Base-by-base conservation (phyloP, 768 basidiomycete genomes). In the Rhodotorula sphaerocarpa region DNA sequence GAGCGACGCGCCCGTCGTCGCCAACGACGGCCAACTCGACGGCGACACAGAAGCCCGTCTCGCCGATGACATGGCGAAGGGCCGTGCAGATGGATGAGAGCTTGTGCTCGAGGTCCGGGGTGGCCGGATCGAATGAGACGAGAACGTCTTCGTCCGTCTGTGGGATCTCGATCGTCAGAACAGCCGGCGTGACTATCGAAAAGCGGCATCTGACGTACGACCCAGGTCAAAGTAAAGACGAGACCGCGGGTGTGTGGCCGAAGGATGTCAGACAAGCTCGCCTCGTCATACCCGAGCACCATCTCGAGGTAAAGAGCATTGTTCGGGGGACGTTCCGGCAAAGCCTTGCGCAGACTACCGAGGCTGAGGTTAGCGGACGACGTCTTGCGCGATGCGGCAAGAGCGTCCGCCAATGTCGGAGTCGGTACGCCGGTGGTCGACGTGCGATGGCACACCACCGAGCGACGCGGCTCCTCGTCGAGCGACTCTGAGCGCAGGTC, bases 381-480 rank as follows among this genome's bases (percentile, higher is more conserved):
- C 15, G 46, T 12, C 41, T 61, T 64, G 16, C 54, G 50, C 23
- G 51, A 48, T 0, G 65, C 62, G 16, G 55, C 60, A 46, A 68
- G 56, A 9, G 66, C 66, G 16, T 68, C 66, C 27, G 66, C 54
- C 33, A 70, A 66, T 14, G 59, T 61, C 5, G 71, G 66, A 7
- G 52, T 53, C 9, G 66, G 69, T 39, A 63, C 44, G n/a, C 50
- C 63, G 16, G 55, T 59, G 41, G 61, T 67, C 27, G 68, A 33
- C 20, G 65, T 65, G 21, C 66, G 66, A 30, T 67, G 50, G 33
- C 66, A 55, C 50, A 70, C 55, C 55, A 72, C 65, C 33, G 62
- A 64, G 11, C 88, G 79, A 71, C 87, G 81, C 0, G 93, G 93
- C 70, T 95, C 93, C 70, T 87, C 86, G 73, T 96, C 93, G 25